Conservation (phyloP, 2,329 filamentous ascomycete genomes). For the Pseudopyrenochaeta lycopersici region DNA sequence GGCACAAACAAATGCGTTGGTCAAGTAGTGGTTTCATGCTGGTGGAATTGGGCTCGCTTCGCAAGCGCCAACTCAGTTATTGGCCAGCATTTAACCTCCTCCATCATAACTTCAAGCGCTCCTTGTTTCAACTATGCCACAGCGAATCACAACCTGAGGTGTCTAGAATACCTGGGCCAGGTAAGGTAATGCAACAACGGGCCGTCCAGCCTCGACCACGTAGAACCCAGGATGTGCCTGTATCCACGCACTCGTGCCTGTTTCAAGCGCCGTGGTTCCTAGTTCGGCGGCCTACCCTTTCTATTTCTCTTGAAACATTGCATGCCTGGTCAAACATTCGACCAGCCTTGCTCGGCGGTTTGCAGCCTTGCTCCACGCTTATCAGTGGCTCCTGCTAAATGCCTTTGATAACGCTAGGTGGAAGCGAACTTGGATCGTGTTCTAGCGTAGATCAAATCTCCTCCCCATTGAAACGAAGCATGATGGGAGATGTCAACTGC, state of each 20-base stretch:
- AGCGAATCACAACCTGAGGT: conserved; percentile 15
- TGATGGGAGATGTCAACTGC: conserved; percentile 21
- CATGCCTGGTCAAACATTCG: conserved; percentile 30
- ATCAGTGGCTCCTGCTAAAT: conserved; percentile 27
- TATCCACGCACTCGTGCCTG: conserved; percentile 19
- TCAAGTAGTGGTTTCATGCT: conserved; percentile 15
- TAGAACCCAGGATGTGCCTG: conserved; percentile 16
- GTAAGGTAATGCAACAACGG: neutral
- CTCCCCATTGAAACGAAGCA: conserved; percentile 37
- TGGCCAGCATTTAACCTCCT: conserved; percentile 18
- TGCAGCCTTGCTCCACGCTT: conserved; percentile 10
- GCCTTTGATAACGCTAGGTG: conserved; percentile 26
- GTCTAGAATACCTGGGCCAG: conserved; percentile 10
- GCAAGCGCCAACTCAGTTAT: conserved; percentile 19
- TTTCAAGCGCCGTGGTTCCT: conserved; percentile 33
- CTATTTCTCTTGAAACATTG: conserved; percentile 43
- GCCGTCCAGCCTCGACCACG: conserved; percentile 15
- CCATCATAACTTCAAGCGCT: conserved; percentile 16
- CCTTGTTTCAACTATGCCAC: conserved; percentile 24
- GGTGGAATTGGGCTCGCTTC: conserved; percentile 9
- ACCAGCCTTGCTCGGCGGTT: conserved; percentile 23
- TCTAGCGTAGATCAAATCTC: conserved; percentile 14
- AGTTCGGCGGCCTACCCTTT: conserved; percentile 25
- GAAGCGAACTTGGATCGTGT: conserved; percentile 22
- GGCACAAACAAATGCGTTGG: conserved; percentile 7